Conservation (phyloP, 768 basidiomycete genomes). For the Termitomyces sp. region DNA sequence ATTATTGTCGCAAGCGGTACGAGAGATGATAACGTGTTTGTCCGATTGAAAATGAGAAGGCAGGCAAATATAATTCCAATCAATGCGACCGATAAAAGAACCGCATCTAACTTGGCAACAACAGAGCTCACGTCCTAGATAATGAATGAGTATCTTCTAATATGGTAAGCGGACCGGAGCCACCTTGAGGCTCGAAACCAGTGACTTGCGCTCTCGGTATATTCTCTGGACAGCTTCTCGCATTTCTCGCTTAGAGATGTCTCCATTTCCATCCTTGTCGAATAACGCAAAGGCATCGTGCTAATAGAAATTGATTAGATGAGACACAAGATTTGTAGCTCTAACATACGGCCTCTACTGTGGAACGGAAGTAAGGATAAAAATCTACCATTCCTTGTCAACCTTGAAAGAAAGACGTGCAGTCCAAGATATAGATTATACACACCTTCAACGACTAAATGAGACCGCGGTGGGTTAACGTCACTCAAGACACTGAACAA, state of each 20-base stretch:
- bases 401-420: not conserved
- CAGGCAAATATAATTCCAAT: constrained; percentile 60
- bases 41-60: constrained; percentile 68
- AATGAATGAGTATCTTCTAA: not conserved
- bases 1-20: constrained; percentile 77
- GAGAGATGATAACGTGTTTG: constrained; percentile 61
- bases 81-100: constrained; percentile 54
- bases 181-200: constrained; percentile 67
- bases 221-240: constrained; percentile 77
- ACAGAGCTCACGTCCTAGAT: constrained; percentile 62
- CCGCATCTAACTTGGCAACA: constrained; percentile 74
- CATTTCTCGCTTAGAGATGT: constrained; percentile 75
- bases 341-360: constrained; percentile 59
- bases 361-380: constrained; percentile 66
- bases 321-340: not conserved
- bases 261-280: constrained; percentile 81
- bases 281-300: constrained; percentile 66
- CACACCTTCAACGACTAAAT: constrained; percentile 64
- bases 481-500: constrained; percentile 58
- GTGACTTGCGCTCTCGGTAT: constrained; percentile 69
- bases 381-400: constrained; percentile 45
- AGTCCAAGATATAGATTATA: not conserved
- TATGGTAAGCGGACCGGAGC: not conserved
- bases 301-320: constrained; percentile 24
- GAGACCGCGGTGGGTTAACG: constrained; percentile 50